These are phyloP conservation scores for Durusdinium trenchii DNA, from an alignment of 73 alveolate genomes.

Conservation along the genomic window DNA sequence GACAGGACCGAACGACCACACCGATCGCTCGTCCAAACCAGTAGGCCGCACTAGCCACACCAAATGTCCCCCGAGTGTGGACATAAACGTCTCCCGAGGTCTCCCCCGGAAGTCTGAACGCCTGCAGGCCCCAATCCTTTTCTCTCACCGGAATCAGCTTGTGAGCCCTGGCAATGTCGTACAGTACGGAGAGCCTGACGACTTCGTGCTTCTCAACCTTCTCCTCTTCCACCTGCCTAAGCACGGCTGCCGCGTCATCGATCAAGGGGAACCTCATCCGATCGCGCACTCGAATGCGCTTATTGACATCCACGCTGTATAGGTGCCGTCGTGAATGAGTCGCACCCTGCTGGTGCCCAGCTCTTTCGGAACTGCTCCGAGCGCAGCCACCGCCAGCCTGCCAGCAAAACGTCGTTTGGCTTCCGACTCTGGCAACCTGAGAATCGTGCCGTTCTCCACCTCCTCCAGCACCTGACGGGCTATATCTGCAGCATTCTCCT, in stretches of 20 bases:
- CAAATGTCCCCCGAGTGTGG: conserved; percentile 40
- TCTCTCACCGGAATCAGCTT: background rate
- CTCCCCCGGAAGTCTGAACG: background rate
- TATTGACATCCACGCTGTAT: conserved; percentile 8
- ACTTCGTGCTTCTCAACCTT: background rate
- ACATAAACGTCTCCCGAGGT: background rate
- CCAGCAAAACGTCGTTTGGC: background rate
- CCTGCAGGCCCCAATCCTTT: conserved; percentile 37
- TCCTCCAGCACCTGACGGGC: background rate
- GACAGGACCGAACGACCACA: background rate
- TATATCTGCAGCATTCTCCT: background rate
- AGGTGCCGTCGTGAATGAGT: conserved; percentile 38
- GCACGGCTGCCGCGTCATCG: conserved; percentile 24
- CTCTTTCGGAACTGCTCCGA: conserved; percentile 45
- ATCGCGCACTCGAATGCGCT: background rate
- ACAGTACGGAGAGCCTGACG: conserved; percentile 2
- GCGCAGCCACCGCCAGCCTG: conserved; percentile 14
- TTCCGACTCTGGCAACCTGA: background rate
- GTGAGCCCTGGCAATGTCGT: conserved; percentile 40
- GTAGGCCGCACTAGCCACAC: conserved; percentile 27
- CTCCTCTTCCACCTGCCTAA: background rate
- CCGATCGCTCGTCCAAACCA: conserved; percentile 29
- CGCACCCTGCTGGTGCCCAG: conserved; percentile 1
- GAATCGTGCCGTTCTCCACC: background rate
- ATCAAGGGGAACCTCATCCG: conserved; percentile 11